phyloP scores from a whole-genome alignment of 2,329 filamentous ascomycete genomes.

The Penicillium glabrum region DNA sequence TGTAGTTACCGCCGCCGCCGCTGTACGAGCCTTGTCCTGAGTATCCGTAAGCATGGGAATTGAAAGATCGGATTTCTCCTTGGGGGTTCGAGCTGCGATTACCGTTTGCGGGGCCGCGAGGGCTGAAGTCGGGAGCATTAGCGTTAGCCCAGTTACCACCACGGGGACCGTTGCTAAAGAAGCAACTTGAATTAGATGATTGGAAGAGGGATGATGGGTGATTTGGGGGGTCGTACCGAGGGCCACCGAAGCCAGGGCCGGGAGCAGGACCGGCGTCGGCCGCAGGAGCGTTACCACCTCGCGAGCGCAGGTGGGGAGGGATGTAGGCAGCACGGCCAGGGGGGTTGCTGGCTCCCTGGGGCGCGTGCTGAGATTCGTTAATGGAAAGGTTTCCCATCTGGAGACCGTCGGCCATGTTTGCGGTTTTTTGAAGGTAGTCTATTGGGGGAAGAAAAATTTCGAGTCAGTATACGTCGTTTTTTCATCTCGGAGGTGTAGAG shows the following conservation, averaged over 20 bases:
- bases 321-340: conserved; percentile 64
- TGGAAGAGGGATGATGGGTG: neutral
- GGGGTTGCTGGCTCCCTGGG: conserved; percentile 42
- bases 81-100: conserved; percentile 38
- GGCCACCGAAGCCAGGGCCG: conserved; percentile 32
- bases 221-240: conserved; percentile 33
- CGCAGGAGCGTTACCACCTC: conserved; percentile 36
- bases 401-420: conserved; percentile 43
- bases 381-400: conserved; percentile 47
- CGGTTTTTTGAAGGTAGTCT: conserved; percentile 14
- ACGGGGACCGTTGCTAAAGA: conserved; percentile 30
- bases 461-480: conserved; percentile 10
- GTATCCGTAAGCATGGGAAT: conserved; percentile 63
- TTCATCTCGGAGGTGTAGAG: neutral
- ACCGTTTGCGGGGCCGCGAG: conserved; percentile 41
- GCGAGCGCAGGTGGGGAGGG: conserved; percentile 61
- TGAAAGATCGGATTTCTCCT: conserved; percentile 50
- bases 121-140: conserved; percentile 59
- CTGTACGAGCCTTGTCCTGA: conserved; percentile 44
- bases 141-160: conserved; percentile 56
- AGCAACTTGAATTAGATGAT: conserved; percentile 16
- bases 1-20: conserved; percentile 33
- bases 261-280: conserved; percentile 38
- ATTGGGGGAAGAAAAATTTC: neutral
- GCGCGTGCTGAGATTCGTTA: conserved; percentile 63